Base-by-base conservation (phyloP, 2,329 filamentous ascomycete species). In the Rhexocercosporidium sp. region DNA sequence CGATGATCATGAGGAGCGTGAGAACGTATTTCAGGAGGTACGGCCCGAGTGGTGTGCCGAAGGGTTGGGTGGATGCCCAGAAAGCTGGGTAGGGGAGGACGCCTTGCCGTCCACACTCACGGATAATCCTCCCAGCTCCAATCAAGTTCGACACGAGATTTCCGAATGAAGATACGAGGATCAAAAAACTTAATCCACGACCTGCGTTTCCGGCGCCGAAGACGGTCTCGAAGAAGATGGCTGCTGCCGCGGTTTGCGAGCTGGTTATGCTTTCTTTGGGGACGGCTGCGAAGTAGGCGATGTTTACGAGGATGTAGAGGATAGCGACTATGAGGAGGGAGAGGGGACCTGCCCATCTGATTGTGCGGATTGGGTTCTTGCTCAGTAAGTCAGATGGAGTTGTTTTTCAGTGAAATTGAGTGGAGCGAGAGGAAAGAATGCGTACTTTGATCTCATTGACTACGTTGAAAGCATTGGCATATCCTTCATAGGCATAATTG, bases 51-150 rank as follows among this genome's bases (percentile, higher is more conserved):
- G 88, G 87, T 0, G 88, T 90, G 1, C 87, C 88, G 66, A 90
- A 90, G 0, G 88, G 88, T 64, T 81, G 82, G 0, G 87, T 90
- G 0, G 85, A 87, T 0, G 86, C 87, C 88, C 88, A 91, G 67
- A 90, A 86, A 1, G 77, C 76, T 1, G 87, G 82, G n/a, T 77
- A 89, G 0, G 88, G 87, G 1, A 90, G 79, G 0, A 89, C 85
- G 7, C 88, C 88, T 78, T 89, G 86, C 63, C 72, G 59, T 66
- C 73, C 88, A 66, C 85, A 88, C 74, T 90, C 88, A 9, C 88
- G 82, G 34, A 89, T 84, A 69, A 87, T 76, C 8, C 88, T 81
- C 0, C 86, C 88, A 3, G 81, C 77, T 0, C 85, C 85, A 39
- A 90, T 80, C 12, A 88, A 73, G 0, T 83, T 81, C 1, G 81